A percentile compares a stretch with the other conserved stretches of the same genome.
Conservation (phyloP, 2,329 filamentous ascomycete genomes). For the Nemania sp. region DNA sequence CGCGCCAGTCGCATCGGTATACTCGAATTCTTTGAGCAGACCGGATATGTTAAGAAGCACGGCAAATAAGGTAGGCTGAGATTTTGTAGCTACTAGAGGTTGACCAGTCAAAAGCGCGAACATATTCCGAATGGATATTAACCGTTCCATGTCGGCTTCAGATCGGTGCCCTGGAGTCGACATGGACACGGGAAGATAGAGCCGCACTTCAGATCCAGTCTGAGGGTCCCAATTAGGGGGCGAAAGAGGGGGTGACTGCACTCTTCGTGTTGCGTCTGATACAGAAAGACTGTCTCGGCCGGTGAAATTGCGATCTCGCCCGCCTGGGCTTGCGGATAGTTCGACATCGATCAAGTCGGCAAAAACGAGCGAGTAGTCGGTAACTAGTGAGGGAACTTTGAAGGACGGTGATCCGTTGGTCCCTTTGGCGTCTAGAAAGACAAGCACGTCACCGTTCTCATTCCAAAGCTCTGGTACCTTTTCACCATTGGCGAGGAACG, state of each 20-base stretch:
- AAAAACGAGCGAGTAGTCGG: conserved; percentile 59
- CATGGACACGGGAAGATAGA: conserved; percentile 58
- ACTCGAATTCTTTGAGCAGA: conserved; percentile 61
- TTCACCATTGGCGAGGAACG: conserved; percentile 56
- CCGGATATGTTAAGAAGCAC: conserved; percentile 58
- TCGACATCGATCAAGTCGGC: conserved; percentile 56
- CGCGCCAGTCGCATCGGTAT: conserved; percentile 57
- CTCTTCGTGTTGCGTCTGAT: conserved; percentile 51
- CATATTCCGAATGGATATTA: conserved; percentile 64
- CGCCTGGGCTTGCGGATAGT: conserved; percentile 35
- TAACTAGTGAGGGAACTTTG: conserved; percentile 58
- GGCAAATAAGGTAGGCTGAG: conserved; percentile 55
- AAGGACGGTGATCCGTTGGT: conserved; percentile 60
- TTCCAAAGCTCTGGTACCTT: conserved; percentile 70
- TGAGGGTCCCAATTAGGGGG: conserved; percentile 43
- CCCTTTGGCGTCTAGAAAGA: conserved; percentile 59
- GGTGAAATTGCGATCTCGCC: conserved; percentile 50
- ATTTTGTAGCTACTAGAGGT: conserved; percentile 61
- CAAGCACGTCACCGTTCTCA: conserved; percentile 58
- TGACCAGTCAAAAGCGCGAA: conserved; percentile 68
- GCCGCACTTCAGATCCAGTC: conserved; percentile 47
- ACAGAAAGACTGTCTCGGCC: conserved; percentile 52
- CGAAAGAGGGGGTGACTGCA: conserved; percentile 42
- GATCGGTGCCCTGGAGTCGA: conserved; percentile 42
- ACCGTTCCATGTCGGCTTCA: conserved; percentile 54